These are phyloP conservation scores for Mortierella sp. DNA, from an alignment of 371 early-diverging fungal genomes.

Conservation along the genomic window DNA sequence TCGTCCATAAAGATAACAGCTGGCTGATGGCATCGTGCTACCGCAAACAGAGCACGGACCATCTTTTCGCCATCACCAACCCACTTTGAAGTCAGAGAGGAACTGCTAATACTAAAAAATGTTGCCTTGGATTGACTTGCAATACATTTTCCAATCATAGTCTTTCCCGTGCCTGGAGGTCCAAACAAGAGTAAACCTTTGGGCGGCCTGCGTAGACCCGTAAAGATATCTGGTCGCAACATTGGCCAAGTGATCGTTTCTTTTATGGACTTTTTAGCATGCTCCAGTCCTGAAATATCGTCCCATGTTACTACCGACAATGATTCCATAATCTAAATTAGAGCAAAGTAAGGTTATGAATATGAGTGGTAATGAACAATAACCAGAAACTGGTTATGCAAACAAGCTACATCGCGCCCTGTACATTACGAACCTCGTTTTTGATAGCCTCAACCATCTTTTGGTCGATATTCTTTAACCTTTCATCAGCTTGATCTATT, in stretches of 20 bases:
- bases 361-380: too few species aligned
- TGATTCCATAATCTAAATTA: conserved; percentile 64
- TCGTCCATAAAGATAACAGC: conserved; percentile 92
- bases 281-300: conserved; percentile 92
- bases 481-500: conserved; percentile 62
- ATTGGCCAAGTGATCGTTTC: conserved; percentile 93
- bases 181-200: conserved; percentile 91
- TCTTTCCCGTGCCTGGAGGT: conserved; percentile 90
- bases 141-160: conserved; percentile 93
- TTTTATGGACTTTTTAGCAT: conserved; percentile 87
- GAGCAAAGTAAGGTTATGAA: not conserved
- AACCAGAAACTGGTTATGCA: too few species aligned
- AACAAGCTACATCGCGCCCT: not conserved
- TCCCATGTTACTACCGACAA: conserved; percentile 72
- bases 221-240: conserved; percentile 89
- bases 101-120: conserved; percentile 92
- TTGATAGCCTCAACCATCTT: conserved; percentile 84
- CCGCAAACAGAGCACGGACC: conserved; percentile 93
- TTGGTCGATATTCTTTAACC: conserved; percentile 84
- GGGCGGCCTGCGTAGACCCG: conserved; percentile 86
- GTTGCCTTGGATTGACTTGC: conserved; percentile 90
- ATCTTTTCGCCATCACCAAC: conserved; percentile 98
- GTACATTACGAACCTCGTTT: conserved; percentile 69
- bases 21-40: conserved; percentile 90
- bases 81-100: conserved; percentile 95